Evolutionary conservation across 805 yeast genomes (phyloP).

Genomic region (Wickerhamiella siamensis): DNA sequence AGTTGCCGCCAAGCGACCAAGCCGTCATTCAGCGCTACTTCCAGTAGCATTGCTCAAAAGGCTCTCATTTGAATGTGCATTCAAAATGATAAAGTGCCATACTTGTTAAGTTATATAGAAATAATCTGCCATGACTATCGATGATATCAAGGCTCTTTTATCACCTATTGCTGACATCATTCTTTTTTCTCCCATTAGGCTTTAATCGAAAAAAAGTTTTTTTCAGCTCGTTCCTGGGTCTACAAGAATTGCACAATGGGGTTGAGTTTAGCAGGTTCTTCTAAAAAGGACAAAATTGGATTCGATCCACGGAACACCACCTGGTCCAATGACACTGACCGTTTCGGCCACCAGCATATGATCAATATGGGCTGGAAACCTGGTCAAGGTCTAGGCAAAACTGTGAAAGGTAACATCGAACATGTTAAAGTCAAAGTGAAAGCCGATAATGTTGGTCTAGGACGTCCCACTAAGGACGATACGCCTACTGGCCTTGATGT

Average conservation of each 20-base stretch:
- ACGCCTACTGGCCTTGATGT: slow-evolving; percentile 88
- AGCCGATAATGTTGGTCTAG: slow-evolving; percentile 74
- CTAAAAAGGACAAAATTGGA: slow-evolving; percentile 73
- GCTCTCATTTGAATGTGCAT: too few relatives aligned
- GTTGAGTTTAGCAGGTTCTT: slow-evolving; percentile 41
- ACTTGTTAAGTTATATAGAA: neutral
- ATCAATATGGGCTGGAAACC: slow-evolving; percentile 83
- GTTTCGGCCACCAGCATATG: slow-evolving; percentile 82
- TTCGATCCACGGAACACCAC: slow-evolving; percentile 84
- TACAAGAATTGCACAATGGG: too few relatives aligned
- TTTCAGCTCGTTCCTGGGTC: neutral
- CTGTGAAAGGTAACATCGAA: slow-evolving; percentile 27
- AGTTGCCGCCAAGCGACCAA: slow-evolving; percentile 47
- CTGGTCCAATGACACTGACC: slow-evolving; percentile 61
- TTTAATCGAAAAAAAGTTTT: neutral
- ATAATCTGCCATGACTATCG: too few relatives aligned
- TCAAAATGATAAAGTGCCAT: neutral
- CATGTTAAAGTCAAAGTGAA: slow-evolving; percentile 75
- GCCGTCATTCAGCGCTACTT: slow-evolving; percentile 49
- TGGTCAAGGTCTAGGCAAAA: slow-evolving; percentile 75
- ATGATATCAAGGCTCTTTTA: too few relatives aligned
- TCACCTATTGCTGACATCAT: slow-evolving; percentile 5
- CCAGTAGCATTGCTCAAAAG: too few relatives aligned
- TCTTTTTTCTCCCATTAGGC: neutral
- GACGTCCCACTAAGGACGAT: slow-evolving; percentile 55